Base-by-base conservation (phyloP, 306 rosid species). In the Cucurbita moschata region DNA sequence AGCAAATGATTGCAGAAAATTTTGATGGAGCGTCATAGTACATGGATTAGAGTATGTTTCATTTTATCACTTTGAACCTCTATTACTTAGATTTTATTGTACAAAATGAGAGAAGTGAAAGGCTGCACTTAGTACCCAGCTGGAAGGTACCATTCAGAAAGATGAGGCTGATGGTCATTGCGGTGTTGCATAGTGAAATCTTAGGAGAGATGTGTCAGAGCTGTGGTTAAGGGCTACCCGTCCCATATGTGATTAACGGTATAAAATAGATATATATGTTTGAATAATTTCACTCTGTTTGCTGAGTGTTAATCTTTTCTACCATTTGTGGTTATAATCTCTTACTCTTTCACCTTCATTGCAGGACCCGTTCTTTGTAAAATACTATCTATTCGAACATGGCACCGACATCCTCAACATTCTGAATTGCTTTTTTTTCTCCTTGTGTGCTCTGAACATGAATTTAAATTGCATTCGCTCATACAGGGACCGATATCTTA, bases 121-220 rank as follows among this genome's bases (percentile, higher is more conserved):
- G 43, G 18, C 71, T 65, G 10, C 10, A 65, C 38, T 10, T 10
- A 65, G 15, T 43, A 65, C n/a, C 71, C 52, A 19, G 78, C 70
- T 26, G 40, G 47, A 38, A 67, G 66, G 49, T 77, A 42, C 79
- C 43, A 38, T 75, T 49, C 79, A 19, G 77, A 54, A 43, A 49
- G 66, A 71, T 56, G 75, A 54, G 73, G 19, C 55, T 58, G 75
- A 72, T 30, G 58, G 56, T 61, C 63, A 56, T 59, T 58, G 57
- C 67, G 37, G 59, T 5, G 8, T 38, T 23, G 59, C 64, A 19
- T 65, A 9, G 4, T 63, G 30, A 40, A 65, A 40, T 40, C 71
- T 43, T 65, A 19, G 37, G 71, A 44, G 53, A 40, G 49, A 65
- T 12, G 7, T 47, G 43, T 42, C 71, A 18, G 38, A 43, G 71